These are phyloP conservation scores for Achlya hypogyna DNA, from an alignment of 352 stramenopile species.

Conservation along the genomic window DNA sequence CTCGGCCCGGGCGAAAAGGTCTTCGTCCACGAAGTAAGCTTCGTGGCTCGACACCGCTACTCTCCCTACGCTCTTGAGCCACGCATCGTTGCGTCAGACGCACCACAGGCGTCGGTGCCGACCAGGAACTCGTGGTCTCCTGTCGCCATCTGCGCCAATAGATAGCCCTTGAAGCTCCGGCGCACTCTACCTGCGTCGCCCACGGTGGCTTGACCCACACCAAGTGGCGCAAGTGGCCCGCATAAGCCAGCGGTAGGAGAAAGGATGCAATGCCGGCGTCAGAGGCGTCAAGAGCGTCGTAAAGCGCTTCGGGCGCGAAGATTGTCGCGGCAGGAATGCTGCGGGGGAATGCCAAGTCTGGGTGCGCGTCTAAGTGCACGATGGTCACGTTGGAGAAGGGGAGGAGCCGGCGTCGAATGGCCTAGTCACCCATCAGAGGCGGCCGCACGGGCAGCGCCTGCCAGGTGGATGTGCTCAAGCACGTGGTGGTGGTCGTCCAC, in stretches of 20 bases:
- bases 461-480: constrained; percentile 58
- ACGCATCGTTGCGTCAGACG: not conserved
- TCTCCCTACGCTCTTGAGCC: constrained; percentile 9
- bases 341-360: constrained; percentile 69
- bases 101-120: constrained; percentile 29
- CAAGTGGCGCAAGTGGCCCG: constrained; percentile 63
- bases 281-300: constrained; percentile 59
- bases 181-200: constrained; percentile 45
- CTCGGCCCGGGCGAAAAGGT: constrained; percentile 34
- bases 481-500: constrained; percentile 78
- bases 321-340: constrained; percentile 33
- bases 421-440: constrained; percentile 24
- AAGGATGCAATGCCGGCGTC: constrained; percentile 76
- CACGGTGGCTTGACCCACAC: constrained; percentile 79
- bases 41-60: constrained; percentile 49
- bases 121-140: constrained; percentile 32
- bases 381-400: constrained; percentile 58
- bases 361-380: constrained; percentile 80
- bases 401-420: constrained; percentile 57
- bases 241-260: constrained; percentile 64
- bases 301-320: constrained; percentile 59
- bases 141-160: constrained; percentile 27
- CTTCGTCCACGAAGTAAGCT: constrained; percentile 68
- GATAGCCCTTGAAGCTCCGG: not conserved
- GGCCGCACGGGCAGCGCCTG: not conserved